Evolutionary conservation across 768 basidiomycete genomes (phyloP).

Genomic region (Leccinum variicolor): DNA sequence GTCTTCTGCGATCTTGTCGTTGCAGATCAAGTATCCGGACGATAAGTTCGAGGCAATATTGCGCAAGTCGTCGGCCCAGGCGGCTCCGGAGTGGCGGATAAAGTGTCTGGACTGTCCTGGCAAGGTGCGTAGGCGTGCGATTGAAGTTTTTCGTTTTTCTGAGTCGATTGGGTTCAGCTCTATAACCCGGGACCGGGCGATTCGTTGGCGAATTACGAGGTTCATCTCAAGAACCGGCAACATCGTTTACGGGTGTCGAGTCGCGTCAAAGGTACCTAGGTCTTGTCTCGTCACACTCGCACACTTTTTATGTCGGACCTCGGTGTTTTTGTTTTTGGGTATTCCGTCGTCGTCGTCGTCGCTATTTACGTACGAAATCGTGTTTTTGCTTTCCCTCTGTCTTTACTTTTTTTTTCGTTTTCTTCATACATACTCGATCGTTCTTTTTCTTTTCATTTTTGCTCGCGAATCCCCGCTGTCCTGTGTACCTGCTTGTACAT

Average conservation of each 20-base stretch:
- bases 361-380: constrained; percentile 15
- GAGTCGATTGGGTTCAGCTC: constrained; percentile 41
- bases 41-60: constrained; percentile 81
- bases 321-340: constrained; percentile 1
- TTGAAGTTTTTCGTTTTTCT: background rate
- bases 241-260: constrained; percentile 74
- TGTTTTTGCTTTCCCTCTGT: constrained; percentile 6
- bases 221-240: constrained; percentile 84
- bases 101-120: constrained; percentile 92
- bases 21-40: constrained; percentile 72
- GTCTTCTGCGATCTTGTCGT: constrained; percentile 55
- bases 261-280: constrained; percentile 35
- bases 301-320: constrained; percentile 12
- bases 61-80: constrained; percentile 51
- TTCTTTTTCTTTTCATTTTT: constrained; percentile 10
- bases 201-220: constrained; percentile 85
- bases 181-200: constrained; percentile 91
- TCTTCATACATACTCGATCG: background rate
- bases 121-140: constrained; percentile 51
- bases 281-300: background rate
- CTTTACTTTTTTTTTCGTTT: background rate
- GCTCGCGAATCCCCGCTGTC: constrained; percentile 19
- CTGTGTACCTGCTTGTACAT: constrained; percentile 33
- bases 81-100: constrained; percentile 82
- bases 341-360: background rate